A percentile compares a stretch with the other conserved stretches of the same genome.
Evolutionary conservation across 768 basidiomycete species (phyloP).

Genomic region (Agaricus subrufescens): DNA sequence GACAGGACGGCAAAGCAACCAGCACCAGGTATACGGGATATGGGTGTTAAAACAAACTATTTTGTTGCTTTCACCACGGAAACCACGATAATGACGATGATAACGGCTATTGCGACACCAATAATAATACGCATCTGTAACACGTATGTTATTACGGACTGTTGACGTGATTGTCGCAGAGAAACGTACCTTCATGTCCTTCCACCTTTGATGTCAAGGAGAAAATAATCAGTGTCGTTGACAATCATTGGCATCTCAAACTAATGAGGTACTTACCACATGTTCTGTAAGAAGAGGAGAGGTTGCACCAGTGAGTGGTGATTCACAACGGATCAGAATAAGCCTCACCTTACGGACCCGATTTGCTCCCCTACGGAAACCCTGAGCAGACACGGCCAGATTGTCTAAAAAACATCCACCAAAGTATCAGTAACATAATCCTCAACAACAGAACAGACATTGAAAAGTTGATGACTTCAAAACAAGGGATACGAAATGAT

Average conservation of each 20-base stretch:
- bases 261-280: constrained; percentile 63
- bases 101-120: constrained; percentile 80
- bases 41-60: constrained; percentile 21
- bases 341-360: constrained; percentile 86
- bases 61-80: constrained; percentile 86
- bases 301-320: constrained; percentile 3
- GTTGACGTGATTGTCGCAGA: constrained; percentile 1
- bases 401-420: constrained; percentile 57
- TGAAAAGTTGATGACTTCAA: no score
- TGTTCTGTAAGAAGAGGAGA: constrained; percentile 49
- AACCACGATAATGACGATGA: constrained; percentile 94
- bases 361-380: constrained; percentile 96
- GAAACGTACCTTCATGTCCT: constrained; percentile 85
- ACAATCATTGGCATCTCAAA: constrained; percentile 4
- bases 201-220: constrained; percentile 63
- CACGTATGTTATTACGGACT: background rate
- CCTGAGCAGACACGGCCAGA: constrained; percentile 97
- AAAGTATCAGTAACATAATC: background rate
- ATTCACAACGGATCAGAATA: background rate
- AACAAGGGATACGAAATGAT: no score
- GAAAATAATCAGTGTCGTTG: constrained; percentile 10
- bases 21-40: constrained; percentile 1
- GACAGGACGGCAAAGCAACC: constrained; percentile 12
- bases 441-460: background rate
- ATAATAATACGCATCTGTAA: constrained; percentile 95